These are phyloP conservation scores for Paramecium tetraurelia DNA, from an alignment of 73 alveolate genomes.

Conservation along the genomic window DNA sequence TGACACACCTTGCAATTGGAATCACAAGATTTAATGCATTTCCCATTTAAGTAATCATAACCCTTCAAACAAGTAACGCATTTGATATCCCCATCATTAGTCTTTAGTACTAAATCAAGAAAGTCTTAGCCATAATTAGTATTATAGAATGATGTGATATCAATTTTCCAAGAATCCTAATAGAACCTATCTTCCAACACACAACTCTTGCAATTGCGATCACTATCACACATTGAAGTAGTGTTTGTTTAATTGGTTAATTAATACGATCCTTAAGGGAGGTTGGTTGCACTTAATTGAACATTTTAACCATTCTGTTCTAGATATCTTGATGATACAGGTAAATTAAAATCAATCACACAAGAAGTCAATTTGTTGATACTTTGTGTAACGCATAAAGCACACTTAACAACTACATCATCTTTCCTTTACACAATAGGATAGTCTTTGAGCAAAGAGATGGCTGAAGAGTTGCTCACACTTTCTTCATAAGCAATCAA, in stretches of 20 bases:
- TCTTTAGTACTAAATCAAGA: not conserved
- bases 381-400: not conserved
- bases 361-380: not conserved
- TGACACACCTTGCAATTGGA: not conserved
- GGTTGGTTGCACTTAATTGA: not conserved
- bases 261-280: not conserved
- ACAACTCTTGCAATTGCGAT: not conserved
- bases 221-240: not conserved
- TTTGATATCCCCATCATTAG: not conserved
- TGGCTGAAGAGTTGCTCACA: not conserved
- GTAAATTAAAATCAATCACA: not conserved
- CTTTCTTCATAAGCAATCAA: not conserved
- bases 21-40: not conserved
- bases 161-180: constrained; percentile 8
- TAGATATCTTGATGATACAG: not conserved
- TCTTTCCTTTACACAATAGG: not conserved
- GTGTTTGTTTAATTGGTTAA: not conserved
- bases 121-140: not conserved
- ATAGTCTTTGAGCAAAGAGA: not conserved
- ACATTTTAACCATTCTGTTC: not conserved
- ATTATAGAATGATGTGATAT: not conserved
- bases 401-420: not conserved
- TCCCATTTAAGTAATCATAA: not conserved
- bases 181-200: not conserved
- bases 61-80: not conserved